These are phyloP conservation scores for Ogataea dorogensis DNA, from an alignment of 805 yeast genomes.

Conservation along the genomic window DNA sequence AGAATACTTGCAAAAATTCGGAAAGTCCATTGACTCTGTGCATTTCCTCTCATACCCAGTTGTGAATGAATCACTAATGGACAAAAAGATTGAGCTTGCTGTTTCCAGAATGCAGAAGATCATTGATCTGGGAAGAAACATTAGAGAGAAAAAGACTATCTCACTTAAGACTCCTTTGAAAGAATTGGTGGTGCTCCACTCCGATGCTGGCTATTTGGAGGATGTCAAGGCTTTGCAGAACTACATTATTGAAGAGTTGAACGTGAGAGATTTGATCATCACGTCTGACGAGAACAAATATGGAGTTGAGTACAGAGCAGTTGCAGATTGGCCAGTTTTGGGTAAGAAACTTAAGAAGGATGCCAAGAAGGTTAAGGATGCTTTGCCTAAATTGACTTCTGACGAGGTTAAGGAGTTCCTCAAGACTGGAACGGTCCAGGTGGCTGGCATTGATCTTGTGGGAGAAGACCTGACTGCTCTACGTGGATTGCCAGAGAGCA, in stretches of 20 bases:
- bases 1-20: constrained; percentile 48
- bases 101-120: constrained; percentile 96
- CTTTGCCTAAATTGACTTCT: constrained; percentile 78
- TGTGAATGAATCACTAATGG: constrained; percentile 76
- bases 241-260: constrained; percentile 87
- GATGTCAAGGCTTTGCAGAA: constrained; percentile 76
- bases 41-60: constrained; percentile 92
- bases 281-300: constrained; percentile 89
- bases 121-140: constrained; percentile 92
- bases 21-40: constrained; percentile 73
- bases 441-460: constrained; percentile 85
- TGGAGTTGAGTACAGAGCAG: constrained; percentile 89
- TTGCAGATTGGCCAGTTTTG: constrained; percentile 98
- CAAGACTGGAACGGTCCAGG: constrained; percentile 68
- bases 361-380: constrained; percentile 91
- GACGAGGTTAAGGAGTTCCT: constrained; percentile 78
- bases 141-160: constrained; percentile 93
- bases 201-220: constrained; percentile 67
- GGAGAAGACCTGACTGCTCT: constrained; percentile 87
- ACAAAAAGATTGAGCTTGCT: constrained; percentile 79
- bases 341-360: constrained; percentile 97
- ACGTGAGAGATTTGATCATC: constrained; percentile 82
- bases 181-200: constrained; percentile 79
- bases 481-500: constrained; percentile 78
- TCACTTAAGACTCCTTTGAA: constrained; percentile 94